Base-by-base conservation (phyloP, 1,284 basidiomycete genomes). In the Moesziomyces aphidis region DNA sequence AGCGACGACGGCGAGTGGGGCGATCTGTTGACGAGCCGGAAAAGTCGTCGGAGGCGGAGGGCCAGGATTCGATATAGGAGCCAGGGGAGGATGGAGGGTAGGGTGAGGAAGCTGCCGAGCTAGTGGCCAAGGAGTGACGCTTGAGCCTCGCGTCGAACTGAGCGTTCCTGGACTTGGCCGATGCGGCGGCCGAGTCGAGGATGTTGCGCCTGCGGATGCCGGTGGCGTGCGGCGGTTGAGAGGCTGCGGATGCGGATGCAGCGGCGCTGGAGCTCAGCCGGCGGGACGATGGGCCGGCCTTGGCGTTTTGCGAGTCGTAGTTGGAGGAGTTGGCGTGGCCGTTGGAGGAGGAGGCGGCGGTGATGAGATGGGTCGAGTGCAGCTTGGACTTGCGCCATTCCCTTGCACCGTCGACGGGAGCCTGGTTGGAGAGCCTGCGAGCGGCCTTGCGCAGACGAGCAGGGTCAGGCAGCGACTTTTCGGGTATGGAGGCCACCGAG, bases 11-110 rank as follows among this genome's bases (percentile, higher is more conserved):
- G 36, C 52, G 52, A 10, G 51, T 34, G 17, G 64, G 64, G 2
- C 71, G 57, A 47, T 73, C 71, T 34, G 71, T 73, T 28, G 71
- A 73, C 24, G 71, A 73, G 45, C 65, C 61, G 10, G 73, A 71
- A 26, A 57, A 36, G 47, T 63, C 67, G 23, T 59, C 63, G 15
- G 55, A 48, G 4, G 53, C 49, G 17, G 48, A n/a, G 3, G 36
- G 50, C 58, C 52, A 61, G 19, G 21, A 23, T 1, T 46, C 50
- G 21, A 56, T 26, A 50, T 54, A 49, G 24, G 67, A 64, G 21
- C 39, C 57, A 3, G 57, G 61, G 2, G 61, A 63, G n/a, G 67
- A 70, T 2, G 67, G 61, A 9, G 67, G 57, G 45, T 56, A 46
- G 5, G 67, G 67, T 50, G 61, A 64, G 17, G 57, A 59, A 2